phyloP scores from a whole-genome alignment of 495 filamentous ascomycete genomes.

The Penicillium steckii region DNA sequence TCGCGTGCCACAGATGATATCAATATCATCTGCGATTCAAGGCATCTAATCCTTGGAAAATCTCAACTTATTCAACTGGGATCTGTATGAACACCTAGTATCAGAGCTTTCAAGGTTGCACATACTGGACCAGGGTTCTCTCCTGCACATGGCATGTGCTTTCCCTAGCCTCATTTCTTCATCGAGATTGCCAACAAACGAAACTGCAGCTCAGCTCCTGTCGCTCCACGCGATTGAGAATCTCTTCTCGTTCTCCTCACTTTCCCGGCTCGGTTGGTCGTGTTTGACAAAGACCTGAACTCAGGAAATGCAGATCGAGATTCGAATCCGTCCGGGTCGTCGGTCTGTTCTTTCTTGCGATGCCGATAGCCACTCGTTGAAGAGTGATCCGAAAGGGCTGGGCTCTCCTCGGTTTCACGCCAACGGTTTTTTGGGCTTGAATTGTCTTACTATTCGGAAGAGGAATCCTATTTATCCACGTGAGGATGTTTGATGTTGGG shows the following conservation, averaged over 20 bases:
- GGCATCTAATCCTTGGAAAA: background rate
- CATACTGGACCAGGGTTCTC: conserved; percentile 6
- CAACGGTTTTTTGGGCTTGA: conserved; percentile 19
- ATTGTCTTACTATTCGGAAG: background rate
- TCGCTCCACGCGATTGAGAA: background rate
- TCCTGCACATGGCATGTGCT: background rate
- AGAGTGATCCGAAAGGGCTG: background rate
- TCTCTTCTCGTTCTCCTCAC: background rate
- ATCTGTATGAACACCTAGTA: conserved; percentile 3
- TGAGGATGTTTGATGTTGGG: background rate
- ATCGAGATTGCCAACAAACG: background rate
- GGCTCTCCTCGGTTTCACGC: conserved; percentile 16
- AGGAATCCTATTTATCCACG: background rate
- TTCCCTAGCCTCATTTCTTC: background rate
- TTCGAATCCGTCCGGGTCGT: conserved; percentile 10
- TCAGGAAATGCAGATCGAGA: conserved; percentile 4
- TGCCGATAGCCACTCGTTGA: background rate
- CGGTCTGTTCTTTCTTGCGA: background rate
- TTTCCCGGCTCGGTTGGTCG: conserved; percentile 7
- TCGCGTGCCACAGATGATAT: too few species aligned
- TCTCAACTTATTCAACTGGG: background rate
- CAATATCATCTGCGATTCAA: background rate
- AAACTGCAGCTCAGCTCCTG: background rate
- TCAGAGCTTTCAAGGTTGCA: background rate
- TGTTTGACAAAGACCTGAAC: conserved; percentile 7